phyloP scores from a whole-genome alignment of 164 flowering plant genomes.

The Magnolia kwangsiensis region DNA sequence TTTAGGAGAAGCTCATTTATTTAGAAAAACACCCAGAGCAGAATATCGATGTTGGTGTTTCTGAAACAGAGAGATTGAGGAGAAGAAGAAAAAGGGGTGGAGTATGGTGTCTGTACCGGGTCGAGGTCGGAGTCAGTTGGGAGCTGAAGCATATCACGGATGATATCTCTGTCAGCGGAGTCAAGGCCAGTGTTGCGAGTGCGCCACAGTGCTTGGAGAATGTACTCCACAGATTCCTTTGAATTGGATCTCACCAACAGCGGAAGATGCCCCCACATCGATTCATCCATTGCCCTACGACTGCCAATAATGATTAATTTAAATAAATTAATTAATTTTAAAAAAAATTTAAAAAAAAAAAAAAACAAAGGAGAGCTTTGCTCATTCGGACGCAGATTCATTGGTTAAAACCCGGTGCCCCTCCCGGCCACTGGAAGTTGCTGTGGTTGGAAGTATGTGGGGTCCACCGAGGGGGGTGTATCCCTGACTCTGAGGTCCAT shows the following conservation, averaged over 20 bases:
- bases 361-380: too few relatives aligned
- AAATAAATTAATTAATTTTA: too few relatives aligned
- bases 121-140: constrained; percentile 57
- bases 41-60: not conserved
- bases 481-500: too few relatives aligned
- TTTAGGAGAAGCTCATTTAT: too few relatives aligned
- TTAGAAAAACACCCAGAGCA: not conserved
- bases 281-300: constrained; percentile 31
- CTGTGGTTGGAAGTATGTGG: too few relatives aligned
- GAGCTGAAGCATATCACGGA: constrained; percentile 58
- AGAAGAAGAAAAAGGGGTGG: not conserved
- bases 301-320: too few relatives aligned
- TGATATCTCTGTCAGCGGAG: constrained; percentile 51
- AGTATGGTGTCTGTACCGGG: constrained; percentile 33
- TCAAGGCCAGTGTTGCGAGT: constrained; percentile 70
- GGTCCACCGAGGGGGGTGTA: too few relatives aligned
- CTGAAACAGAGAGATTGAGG: not conserved
- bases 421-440: too few relatives aligned
- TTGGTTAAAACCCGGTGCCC: too few relatives aligned
- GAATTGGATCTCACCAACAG: constrained; percentile 60
- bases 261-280: constrained; percentile 67
- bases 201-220: constrained; percentile 72
- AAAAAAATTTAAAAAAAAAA: too few relatives aligned
- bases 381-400: too few relatives aligned
- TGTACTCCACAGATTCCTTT: constrained; percentile 62